Evolutionary conservation across 2,329 filamentous ascomycete genomes (phyloP), one percentile per base, ranked within the genome.

Genomic region (Fusarium camptoceras): DNA sequence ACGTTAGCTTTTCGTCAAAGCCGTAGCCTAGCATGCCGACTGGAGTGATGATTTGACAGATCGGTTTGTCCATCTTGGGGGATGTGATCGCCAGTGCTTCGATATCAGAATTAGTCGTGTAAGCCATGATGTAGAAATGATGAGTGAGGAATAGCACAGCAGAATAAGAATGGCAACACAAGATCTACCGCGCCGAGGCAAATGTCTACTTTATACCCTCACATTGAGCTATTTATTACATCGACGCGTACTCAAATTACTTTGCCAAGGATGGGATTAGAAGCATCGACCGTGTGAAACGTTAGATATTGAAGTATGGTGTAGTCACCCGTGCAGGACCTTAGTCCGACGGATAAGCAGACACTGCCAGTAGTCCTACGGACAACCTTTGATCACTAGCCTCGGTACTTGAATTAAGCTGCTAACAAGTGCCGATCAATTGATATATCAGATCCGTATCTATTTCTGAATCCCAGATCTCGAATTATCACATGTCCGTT

Each of bases 1-100:
- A 44, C 0, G 72, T 78, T 24, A 79, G 74, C 1, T 69, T 64
- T 30, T 79, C 77, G 53, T 82, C 73, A 48, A 84, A 81, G 27
- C 84, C 84, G 60, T 85, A 86, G 8, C 84, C 84, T 10, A 86
- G 73, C 82, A 84, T 85, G 30, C 82, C 84, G 16, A 84, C 80
- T 0, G 84, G 83, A 0, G 84, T 82, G 4, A 85, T 68, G 44
- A 86, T 83, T 12, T 65, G 62, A 6, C 62, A 64, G 11, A 64
- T 59, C 4, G 62, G 53, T 14, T 50, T 50, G 3, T 47, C 31
- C 46, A 39, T 15, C 0, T 0, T 27, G 3, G 30, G 1, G 16
- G 30, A 7, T 2, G 7, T 1, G 2, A 3, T 8, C 1, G 7
- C 1, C 14, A 1, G 3, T 31, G 15, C 30, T 31, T 7, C 3